Percentiles rank a stretch among this genome's conserved stretches.
Conservation (phyloP, 257 asterid species). For the Misopates orontium region DNA sequence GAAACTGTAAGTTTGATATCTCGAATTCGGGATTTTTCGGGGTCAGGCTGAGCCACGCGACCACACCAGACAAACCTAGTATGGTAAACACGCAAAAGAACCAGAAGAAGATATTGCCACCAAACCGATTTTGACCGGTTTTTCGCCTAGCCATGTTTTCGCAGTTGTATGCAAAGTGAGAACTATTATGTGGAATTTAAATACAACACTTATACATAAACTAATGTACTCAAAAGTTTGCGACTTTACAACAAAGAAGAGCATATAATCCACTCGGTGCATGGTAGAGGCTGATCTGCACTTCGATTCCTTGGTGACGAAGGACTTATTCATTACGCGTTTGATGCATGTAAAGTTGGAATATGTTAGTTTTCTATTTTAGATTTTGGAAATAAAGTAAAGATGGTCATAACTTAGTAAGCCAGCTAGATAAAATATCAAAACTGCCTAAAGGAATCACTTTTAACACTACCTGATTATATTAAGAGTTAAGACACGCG, state of each 20-base stretch:
- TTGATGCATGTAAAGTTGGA: neutral
- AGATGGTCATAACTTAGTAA: neutral
- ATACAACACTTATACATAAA: conserved; percentile 11
- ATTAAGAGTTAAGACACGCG: too few species aligned
- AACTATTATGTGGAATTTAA: too few species aligned
- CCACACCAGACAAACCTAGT: conserved; percentile 30
- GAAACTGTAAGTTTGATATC: conserved; percentile 18
- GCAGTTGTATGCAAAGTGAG: too few species aligned
- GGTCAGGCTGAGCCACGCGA: conserved; percentile 41
- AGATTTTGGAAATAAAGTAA: neutral
- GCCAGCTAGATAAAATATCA: neutral
- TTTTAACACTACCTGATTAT: too few species aligned
- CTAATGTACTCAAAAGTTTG: conserved; percentile 11
- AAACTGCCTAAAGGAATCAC: neutral
- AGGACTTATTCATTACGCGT: neutral
- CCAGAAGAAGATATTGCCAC: conserved; percentile 26
- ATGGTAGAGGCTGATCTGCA: neutral
- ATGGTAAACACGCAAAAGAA: conserved; percentile 32
- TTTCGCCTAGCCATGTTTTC: conserved; percentile 27
- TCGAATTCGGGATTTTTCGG: conserved; percentile 38
- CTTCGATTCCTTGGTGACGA: neutral
- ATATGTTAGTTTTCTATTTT: too few species aligned
- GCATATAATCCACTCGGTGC: too few species aligned
- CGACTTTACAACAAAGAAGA: neutral
- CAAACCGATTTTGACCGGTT: neutral